Conservation (phyloP, 768 basidiomycete species). For the Auriculariales sp. region DNA sequence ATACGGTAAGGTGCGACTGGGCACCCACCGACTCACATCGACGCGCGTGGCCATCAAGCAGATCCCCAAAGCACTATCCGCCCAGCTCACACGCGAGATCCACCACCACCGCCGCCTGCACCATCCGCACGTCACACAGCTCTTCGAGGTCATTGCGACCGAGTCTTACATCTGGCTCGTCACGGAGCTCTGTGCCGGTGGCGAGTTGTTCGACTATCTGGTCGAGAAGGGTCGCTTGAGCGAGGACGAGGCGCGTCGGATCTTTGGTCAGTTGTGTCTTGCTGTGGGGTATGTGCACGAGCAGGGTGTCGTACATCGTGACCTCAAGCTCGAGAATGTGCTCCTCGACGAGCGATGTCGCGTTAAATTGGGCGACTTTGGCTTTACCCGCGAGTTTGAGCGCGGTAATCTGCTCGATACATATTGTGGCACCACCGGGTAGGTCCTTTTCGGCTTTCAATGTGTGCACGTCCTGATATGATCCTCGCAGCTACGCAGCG, state of each 20-base stretch:
- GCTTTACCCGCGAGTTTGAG: slow-evolving; percentile 88
- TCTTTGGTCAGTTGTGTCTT: slow-evolving; percentile 95
- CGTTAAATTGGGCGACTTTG: slow-evolving; percentile 89
- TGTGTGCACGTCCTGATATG: neutral
- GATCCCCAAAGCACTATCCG: slow-evolving; percentile 86
- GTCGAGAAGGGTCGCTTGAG: slow-evolving; percentile 82
- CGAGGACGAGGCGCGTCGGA: slow-evolving; percentile 67
- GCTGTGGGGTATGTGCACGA: slow-evolving; percentile 88
- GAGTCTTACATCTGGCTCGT: slow-evolving; percentile 94
- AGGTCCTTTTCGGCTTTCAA: neutral
- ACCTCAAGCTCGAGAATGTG: slow-evolving; percentile 93
- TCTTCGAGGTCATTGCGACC: slow-evolving; percentile 96
- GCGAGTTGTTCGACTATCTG: slow-evolving; percentile 96
- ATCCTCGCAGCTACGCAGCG: slow-evolving; percentile 41
- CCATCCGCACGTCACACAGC: slow-evolving; percentile 87
- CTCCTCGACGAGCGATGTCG: slow-evolving; percentile 80
- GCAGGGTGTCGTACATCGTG: slow-evolving; percentile 89
- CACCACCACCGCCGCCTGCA: slow-evolving; percentile 96
- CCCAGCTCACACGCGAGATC: slow-evolving; percentile 88
- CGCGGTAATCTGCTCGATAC: slow-evolving; percentile 70
- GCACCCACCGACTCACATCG: slow-evolving; percentile 83
- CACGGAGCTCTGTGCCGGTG: slow-evolving; percentile 90
- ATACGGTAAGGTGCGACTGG: slow-evolving; percentile 91
- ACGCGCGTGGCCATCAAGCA: slow-evolving; percentile 94
- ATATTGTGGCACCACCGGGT: slow-evolving; percentile 88